phyloP scores from a whole-genome alignment of 805 yeast genomes.

The Vanderwaltozyma yarrowii region DNA sequence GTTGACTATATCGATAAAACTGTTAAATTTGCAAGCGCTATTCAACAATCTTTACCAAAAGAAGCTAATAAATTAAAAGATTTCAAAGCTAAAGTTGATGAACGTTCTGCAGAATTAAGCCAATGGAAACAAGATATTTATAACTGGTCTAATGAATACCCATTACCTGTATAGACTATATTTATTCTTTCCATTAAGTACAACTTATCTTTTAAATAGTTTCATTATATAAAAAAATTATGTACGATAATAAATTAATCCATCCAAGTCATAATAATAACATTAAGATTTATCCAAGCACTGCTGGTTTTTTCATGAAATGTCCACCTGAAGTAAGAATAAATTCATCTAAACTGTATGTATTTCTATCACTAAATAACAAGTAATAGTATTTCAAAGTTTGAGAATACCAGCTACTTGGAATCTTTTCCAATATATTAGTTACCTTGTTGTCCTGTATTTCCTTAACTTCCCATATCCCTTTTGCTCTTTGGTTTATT shows the following conservation, averaged over 20 bases:
- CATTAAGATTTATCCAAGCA: too few relatives aligned
- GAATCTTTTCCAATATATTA: conserved; percentile 24
- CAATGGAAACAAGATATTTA: conserved; percentile 67
- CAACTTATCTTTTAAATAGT: too few relatives aligned
- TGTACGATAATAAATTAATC: too few relatives aligned
- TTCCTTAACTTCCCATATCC: conserved; percentile 31
- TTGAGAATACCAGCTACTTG: conserved; percentile 49
- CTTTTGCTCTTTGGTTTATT: conserved; percentile 29
- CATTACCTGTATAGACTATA: conserved; percentile 38
- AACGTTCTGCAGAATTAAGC: conserved; percentile 60
- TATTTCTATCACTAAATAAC: conserved; percentile 36
- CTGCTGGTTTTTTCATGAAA: conserved; percentile 34
- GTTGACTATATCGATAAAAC: conserved; percentile 75
- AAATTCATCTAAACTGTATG: conserved; percentile 41
- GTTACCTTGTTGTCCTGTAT: conserved; percentile 28
- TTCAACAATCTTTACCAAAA: conserved; percentile 73
- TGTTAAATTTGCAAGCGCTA: conserved; percentile 60
- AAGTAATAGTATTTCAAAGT: conserved; percentile 48
- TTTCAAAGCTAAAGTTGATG: conserved; percentile 74
- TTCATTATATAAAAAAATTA: too few relatives aligned
- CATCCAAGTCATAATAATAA: too few relatives aligned
- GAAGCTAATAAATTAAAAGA: conserved; percentile 95
- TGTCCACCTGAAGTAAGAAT: conserved; percentile 58
- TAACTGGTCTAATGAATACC: conserved; percentile 86
- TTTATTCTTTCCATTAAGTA: too few relatives aligned